Percentiles rank a stretch among this genome's conserved stretches.
Evolutionary conservation across 2,329 filamentous ascomycete genomes (phyloP).

Genomic region (Hypoxylon sp.): DNA sequence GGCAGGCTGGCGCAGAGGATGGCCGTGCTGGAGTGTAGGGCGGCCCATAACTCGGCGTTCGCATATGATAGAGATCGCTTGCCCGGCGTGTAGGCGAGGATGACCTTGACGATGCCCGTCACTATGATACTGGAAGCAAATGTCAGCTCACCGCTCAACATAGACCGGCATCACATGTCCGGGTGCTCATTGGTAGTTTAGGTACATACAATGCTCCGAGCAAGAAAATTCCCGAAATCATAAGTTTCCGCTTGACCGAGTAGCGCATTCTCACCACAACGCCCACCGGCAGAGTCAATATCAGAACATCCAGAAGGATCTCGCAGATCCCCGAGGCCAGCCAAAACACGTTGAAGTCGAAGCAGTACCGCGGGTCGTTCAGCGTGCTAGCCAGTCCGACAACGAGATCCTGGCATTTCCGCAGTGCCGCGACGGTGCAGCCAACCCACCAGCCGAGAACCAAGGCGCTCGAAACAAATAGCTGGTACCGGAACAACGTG

Average conservation of each 20-base stretch:
- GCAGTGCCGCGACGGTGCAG: conserved; percentile 40
- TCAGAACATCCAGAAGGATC: conserved; percentile 36
- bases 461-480: conserved; percentile 30
- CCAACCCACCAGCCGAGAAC: conserved; percentile 43
- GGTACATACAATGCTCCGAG: conserved; percentile 37
- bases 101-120: conserved; percentile 32
- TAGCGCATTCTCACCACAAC: conserved; percentile 34
- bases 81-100: conserved; percentile 22
- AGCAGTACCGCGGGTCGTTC: conserved; percentile 41
- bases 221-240: conserved; percentile 33
- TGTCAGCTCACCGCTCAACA: neutral
- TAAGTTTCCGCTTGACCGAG: conserved; percentile 30
- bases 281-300: conserved; percentile 37
- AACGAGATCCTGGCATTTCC: conserved; percentile 44
- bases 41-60: conserved; percentile 33
- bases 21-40: conserved; percentile 31
- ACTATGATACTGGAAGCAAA: conserved; percentile 19
- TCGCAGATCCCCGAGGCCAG: conserved; percentile 35
- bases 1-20: conserved; percentile 41
- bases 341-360: conserved; percentile 42
- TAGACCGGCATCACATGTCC: neutral
- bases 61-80: conserved; percentile 28
- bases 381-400: conserved; percentile 33
- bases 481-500: conserved; percentile 42
- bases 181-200: neutral